Base-by-base conservation (phyloP, 192 early-diverging fungal genomes). In the Dimargaris xerosporica region DNA sequence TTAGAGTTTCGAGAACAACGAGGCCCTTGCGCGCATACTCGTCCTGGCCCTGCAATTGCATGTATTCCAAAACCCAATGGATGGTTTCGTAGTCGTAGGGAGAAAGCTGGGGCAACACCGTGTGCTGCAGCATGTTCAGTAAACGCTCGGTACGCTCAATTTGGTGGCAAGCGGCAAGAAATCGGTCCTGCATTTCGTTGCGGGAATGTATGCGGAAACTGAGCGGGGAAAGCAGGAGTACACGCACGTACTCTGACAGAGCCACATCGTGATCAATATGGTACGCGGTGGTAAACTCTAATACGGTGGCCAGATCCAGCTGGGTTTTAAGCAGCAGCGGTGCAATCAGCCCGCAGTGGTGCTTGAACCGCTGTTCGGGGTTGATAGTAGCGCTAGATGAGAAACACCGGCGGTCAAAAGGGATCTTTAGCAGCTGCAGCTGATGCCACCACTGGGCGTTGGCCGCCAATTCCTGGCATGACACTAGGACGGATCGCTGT, bases 391-490 rank as follows among this genome's bases (percentile, higher is more conserved):
- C 68, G 60, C 66, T 62, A 52, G 50, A 52, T 21, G 64, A 73
- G 52, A 82, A 79, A 44, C 62, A 69, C 28, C 75, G 66, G 3
- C 75, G 69, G 30, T 87, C 82, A 66, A 85, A 85, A 21, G 68
- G 66, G 28, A 88, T 77, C 25, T 75, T 72, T 62, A 86, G 59
- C 23, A 85, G 68, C 61, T 74, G 69, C 46, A 87, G 63, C 62
- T 87, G 83, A 42, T 80, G 74, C 69, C 75, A 79, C 86, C 86
- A 88, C 31, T 74, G 65, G 11, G 85, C 78, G n/a, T 84, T 75
- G 0, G 74, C 74, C 0, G 79, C 81, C 17, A 83, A 67, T 3
- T 78, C 56, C 47, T 74, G 65, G 62, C 85, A 85, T 43, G 70
- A 71, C 30, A 82, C 78, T 50, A 80, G 77, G 48, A 87, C 73